phyloP scores from a whole-genome alignment of 2,329 filamentous ascomycete species.

The Neoarthrinium moseri region DNA sequence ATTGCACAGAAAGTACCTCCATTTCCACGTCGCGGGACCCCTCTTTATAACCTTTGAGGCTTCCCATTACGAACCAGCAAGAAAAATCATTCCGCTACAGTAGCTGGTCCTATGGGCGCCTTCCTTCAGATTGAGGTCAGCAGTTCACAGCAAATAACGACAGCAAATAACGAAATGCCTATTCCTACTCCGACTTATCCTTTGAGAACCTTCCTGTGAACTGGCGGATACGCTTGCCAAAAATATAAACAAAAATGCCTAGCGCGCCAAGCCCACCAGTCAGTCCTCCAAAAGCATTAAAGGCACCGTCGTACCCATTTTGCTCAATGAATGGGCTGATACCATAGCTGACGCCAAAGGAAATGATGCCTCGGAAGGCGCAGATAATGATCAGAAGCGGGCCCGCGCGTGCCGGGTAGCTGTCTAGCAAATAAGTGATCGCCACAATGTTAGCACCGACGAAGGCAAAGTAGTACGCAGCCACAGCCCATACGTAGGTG shows the following conservation, averaged over 20 bases:
- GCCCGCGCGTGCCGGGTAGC: constrained; percentile 39
- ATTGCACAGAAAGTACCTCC: too few species aligned
- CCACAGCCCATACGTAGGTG: constrained; percentile 24
- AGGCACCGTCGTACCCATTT: constrained; percentile 31
- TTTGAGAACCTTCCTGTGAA: constrained; percentile 21
- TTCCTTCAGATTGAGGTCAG: too few species aligned
- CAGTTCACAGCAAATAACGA: too few species aligned
- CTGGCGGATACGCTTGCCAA: constrained; percentile 27
- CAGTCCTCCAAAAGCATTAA: constrained; percentile 28
- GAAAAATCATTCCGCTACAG: too few species aligned
- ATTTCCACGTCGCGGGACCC: too few species aligned
- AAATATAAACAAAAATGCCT: constrained; percentile 28
- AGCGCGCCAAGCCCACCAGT: constrained; percentile 27
- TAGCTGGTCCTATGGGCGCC: too few species aligned
- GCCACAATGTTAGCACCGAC: constrained; percentile 41
- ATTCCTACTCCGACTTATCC: constrained; percentile 8
- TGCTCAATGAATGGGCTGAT: constrained; percentile 25
- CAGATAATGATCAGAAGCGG: constrained; percentile 44
- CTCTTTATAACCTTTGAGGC: too few species aligned
- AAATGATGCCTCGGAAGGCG: constrained; percentile 42
- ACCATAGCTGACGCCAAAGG: constrained; percentile 34
- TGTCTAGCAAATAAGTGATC: constrained; percentile 42
- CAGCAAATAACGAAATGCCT: too few species aligned
- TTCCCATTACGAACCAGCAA: too few species aligned
- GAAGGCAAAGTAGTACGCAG: constrained; percentile 34